Evolutionary conservation across 2,329 filamentous ascomycete species (phyloP), one percentile per base, ranked within the genome.

Genomic region (Sordariomycetes sp.): DNA sequence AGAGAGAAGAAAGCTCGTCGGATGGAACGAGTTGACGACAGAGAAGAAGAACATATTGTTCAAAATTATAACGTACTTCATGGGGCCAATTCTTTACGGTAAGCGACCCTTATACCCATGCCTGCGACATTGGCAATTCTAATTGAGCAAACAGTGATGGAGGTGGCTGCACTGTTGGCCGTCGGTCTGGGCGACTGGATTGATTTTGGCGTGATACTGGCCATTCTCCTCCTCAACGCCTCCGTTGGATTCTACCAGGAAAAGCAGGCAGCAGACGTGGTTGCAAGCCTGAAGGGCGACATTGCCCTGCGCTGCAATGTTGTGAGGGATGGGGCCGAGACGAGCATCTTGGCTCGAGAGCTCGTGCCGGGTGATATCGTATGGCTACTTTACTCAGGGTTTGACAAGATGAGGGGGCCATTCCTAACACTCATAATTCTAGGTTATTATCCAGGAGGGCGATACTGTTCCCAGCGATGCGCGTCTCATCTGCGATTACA

Each of bases 191-290:
- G 80, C 70, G 85, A 88, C 73, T 90, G 86, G 86, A 80, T 89
- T 63, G 87, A 90, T 76, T 80, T 89, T 32, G 64, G 64, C 80
- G 85, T 90, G 71, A 90, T 90, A 70, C 82, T 86, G 66, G 87
- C 81, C 77, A 90, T 90, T 72, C 76, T 90, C 59, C 65, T 86
- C 68, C 83, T 90, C 62, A 90, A 90, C 75, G 87, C 87, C 63
- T 75, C 85, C 62, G 87, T 89, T 70, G 87, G 87, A 77, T 90
- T 86, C 82, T 89, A 90, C 72, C 87, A 89, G 71, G 87, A 90
- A 74, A 90, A 90, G 77, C 86, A 89, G 73, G 87, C 87, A 65
- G 87, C 86, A 64, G 87, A 90, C 72, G 86, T 89, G 67, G 86
- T 89, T 66, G 86, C 86, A 59, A 82, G 77, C 62, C 75, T 90